Percentiles rank a stretch among this genome's conserved stretches.
phyloP scores from a whole-genome alignment of 257 asterid species.

The Rehmannia glutinosa region DNA sequence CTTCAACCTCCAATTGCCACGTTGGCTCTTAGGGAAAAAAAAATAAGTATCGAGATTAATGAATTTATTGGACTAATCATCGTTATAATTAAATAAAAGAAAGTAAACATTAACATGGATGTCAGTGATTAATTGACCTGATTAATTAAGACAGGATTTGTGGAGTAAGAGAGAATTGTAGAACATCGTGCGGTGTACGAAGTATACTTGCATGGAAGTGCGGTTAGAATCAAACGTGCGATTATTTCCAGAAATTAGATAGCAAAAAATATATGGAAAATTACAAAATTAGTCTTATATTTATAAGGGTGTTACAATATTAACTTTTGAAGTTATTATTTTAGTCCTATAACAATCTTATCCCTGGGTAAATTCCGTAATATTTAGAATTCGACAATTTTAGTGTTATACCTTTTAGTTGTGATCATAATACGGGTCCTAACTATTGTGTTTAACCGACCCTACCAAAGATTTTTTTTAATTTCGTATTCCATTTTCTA shows the following conservation, averaged over 20 bases:
- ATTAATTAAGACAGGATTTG: constrained; percentile 21
- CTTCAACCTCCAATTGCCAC: constrained; percentile 18
- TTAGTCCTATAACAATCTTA: too few relatives aligned
- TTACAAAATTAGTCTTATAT: too few relatives aligned
- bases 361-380: too few relatives aligned
- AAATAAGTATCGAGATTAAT: constrained; percentile 4
- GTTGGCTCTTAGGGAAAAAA: not conserved
- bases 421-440: too few relatives aligned
- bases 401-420: too few relatives aligned
- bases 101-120: constrained; percentile 30
- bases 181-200: constrained; percentile 63
- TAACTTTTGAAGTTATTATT: too few relatives aligned
- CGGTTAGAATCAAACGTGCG: constrained; percentile 47
- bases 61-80: constrained; percentile 8
- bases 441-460: too few relatives aligned
- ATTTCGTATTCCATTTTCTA: too few relatives aligned
- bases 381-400: too few relatives aligned
- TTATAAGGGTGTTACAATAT: too few relatives aligned
- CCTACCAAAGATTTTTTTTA: too few relatives aligned
- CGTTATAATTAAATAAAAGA: not conserved
- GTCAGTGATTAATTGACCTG: constrained; percentile 38
- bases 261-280: not conserved
- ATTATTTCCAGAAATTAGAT: constrained; percentile 26
- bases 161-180: constrained; percentile 19
- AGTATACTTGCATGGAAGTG: constrained; percentile 50